phyloP scores from a whole-genome alignment of 179 eudicot genomes.

The Silene coronaria region DNA sequence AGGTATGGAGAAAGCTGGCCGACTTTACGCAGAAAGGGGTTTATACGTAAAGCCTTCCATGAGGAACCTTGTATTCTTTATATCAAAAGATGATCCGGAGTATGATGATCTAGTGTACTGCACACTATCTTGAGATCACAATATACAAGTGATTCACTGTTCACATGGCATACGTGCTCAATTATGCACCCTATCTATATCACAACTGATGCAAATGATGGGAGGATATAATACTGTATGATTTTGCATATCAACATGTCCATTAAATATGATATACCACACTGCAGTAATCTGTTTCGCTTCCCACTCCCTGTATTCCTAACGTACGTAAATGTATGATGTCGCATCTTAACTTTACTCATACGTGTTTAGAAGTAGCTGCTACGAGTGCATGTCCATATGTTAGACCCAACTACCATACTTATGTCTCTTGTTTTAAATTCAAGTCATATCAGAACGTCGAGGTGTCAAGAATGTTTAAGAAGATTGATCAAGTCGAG shows the following conservation, averaged over 20 bases:
- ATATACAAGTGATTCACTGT: neutral
- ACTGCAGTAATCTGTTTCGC: no score
- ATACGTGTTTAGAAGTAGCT: no score
- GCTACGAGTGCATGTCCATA: neutral
- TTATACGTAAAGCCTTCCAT: neutral
- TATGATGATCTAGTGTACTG: conserved; percentile 5
- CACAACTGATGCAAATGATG: conserved; percentile 18
- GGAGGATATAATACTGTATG: neutral
- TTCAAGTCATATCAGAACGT: neutral
- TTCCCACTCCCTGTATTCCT: no score
- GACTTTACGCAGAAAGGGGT: conserved; percentile 19
- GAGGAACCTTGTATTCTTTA: conserved; percentile 1
- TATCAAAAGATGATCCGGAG: conserved; percentile 16
- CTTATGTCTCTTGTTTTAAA: neutral
- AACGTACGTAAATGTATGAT: no score
- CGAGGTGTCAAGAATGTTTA: no score
- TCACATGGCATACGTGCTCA: conserved; percentile 23
- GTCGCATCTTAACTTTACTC: no score
- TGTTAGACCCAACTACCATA: neutral
- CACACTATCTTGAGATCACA: neutral
- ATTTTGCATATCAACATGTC: no score
- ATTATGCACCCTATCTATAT: conserved; percentile 22
- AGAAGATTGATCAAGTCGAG: neutral
- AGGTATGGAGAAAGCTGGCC: conserved; percentile 16
- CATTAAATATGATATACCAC: no score